These are phyloP conservation scores for Crithidia fasciculata DNA, from an alignment of 208 protist species.

Conservation along the genomic window DNA sequence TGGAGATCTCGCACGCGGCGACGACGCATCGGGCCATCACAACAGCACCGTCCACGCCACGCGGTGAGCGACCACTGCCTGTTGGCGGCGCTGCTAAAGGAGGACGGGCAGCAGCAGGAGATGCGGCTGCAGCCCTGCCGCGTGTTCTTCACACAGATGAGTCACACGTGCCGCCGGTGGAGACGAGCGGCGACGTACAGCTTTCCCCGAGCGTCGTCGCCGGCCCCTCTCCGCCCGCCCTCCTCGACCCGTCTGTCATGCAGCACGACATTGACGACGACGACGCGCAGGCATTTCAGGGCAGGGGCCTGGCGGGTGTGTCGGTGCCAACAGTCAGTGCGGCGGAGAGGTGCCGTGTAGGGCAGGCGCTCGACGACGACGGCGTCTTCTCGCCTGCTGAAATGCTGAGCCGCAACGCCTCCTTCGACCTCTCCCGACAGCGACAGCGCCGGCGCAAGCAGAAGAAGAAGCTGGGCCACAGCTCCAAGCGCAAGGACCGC, in stretches of 20 bases:
- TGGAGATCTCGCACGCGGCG: constrained; percentile 8
- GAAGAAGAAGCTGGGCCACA: neutral
- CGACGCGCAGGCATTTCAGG: neutral
- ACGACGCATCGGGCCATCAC: constrained; percentile 15
- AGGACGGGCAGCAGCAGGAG: neutral
- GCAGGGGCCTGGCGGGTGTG: neutral
- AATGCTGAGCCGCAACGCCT: constrained; percentile 17
- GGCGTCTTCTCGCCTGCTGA: constrained; percentile 17
- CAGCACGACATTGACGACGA: constrained; percentile 15
- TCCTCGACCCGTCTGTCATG: neutral
- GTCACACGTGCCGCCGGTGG: neutral
- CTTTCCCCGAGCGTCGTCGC: constrained; percentile 6
- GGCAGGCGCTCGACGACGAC: neutral
- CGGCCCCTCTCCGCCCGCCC: neutral
- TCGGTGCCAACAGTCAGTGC: neutral
- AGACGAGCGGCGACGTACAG: neutral
- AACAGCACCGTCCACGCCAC: constrained; percentile 4
- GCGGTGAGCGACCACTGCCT: neutral
- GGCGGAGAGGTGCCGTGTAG: neutral
- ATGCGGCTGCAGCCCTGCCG: neutral
- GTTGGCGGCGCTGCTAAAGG: neutral
- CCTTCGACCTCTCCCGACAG: constrained; percentile 5
- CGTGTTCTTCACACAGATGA: neutral
- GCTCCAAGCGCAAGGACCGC: constrained; percentile 3
- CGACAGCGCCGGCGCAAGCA: constrained; percentile 13